Conservation (phyloP, 2,329 filamentous ascomycete genomes). For the Albophoma yamanashiensis region DNA sequence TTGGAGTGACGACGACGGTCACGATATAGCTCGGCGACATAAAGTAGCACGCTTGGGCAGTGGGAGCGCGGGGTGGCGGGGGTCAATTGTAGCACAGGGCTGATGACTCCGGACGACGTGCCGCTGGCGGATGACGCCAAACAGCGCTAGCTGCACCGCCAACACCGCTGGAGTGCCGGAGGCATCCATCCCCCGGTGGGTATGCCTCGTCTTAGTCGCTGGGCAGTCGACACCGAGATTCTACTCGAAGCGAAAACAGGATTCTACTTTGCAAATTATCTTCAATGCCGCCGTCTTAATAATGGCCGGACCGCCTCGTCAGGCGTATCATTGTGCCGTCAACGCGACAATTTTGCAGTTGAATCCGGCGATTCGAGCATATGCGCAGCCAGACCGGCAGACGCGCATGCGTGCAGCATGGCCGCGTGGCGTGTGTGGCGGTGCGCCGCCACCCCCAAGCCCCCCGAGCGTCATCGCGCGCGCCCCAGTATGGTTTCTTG, state of each 20-base stretch:
- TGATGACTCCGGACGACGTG: background rate
- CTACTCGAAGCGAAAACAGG: too few species aligned
- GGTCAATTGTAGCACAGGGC: background rate
- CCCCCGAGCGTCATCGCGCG: background rate
- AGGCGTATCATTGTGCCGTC: background rate
- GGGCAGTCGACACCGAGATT: too few species aligned
- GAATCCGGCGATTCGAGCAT: background rate
- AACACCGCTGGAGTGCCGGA: background rate
- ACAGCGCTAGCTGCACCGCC: background rate
- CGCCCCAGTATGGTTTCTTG: background rate
- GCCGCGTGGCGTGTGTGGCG: constrained; percentile 13
- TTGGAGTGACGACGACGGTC: background rate
- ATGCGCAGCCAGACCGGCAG: background rate
- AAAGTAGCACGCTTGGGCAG: background rate
- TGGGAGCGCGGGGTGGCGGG: background rate
- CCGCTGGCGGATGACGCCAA: background rate
- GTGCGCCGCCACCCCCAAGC: constrained; percentile 4
- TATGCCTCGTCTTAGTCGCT: background rate
- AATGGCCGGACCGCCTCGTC: background rate
- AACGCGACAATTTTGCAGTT: background rate
- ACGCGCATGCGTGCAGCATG: background rate
- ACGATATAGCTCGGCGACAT: background rate
- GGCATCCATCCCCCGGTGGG: background rate
- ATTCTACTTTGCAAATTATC: background rate
- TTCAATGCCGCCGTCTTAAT: background rate